phyloP scores from a whole-genome alignment of 371 early-diverging fungal species.

The Funneliformis caledonium region DNA sequence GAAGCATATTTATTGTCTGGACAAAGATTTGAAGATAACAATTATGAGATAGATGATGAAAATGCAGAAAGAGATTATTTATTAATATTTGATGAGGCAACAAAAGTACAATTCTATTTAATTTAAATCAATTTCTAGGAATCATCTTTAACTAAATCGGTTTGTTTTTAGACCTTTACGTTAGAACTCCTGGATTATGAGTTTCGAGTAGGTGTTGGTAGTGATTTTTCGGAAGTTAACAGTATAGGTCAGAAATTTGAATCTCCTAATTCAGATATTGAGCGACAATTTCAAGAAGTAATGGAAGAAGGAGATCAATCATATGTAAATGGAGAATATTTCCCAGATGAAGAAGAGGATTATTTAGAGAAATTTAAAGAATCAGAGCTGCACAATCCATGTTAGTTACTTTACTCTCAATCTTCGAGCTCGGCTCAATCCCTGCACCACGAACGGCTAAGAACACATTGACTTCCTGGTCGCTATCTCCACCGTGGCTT shows the following conservation, averaged over 20 bases:
- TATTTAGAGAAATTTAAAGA: too few species aligned
- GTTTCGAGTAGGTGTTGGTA: background rate
- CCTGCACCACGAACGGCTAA: constrained; percentile 23
- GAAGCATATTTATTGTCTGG: background rate
- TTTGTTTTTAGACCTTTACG: background rate
- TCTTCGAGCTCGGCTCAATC: constrained; percentile 23
- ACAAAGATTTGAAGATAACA: background rate
- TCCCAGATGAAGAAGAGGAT: too few species aligned
- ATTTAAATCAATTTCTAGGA: background rate
- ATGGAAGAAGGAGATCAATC: background rate
- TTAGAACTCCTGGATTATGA: background rate
- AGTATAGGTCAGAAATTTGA: background rate
- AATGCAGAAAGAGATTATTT: background rate
- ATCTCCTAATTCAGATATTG: background rate
- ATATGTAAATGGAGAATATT: background rate
- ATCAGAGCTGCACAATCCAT: constrained; percentile 36
- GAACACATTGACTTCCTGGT: constrained; percentile 27
- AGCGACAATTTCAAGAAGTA: background rate
- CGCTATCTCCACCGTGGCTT: constrained; percentile 35
- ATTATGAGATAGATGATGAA: background rate
- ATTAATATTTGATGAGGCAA: background rate
- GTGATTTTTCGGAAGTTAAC: background rate
- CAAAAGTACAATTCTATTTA: background rate
- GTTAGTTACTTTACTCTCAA: constrained; percentile 22
- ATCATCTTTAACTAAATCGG: background rate